phyloP scores from a whole-genome alignment of 2,329 filamentous ascomycete genomes.

The Cyphellophora attinorum region DNA sequence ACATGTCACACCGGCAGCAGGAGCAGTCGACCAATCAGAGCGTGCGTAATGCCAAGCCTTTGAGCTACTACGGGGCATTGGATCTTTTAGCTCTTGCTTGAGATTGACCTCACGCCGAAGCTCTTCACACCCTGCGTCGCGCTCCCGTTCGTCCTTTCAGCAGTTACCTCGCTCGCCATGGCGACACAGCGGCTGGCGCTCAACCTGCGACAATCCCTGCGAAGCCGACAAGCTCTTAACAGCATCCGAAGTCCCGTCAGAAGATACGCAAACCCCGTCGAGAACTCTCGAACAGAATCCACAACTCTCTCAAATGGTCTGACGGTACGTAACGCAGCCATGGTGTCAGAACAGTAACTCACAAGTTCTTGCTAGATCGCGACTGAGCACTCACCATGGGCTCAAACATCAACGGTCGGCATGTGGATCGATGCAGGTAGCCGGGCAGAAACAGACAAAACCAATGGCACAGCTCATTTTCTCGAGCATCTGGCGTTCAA shows the following conservation, averaged over 20 bases:
- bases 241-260: slow-evolving; percentile 67
- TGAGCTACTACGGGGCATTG: too few species aligned
- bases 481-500: slow-evolving; percentile 99
- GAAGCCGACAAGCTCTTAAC: slow-evolving; percentile 76
- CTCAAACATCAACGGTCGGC: slow-evolving; percentile 94
- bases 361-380: slow-evolving; percentile 61
- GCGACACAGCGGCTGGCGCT: slow-evolving; percentile 95
- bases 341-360: slow-evolving; percentile 11
- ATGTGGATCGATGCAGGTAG: slow-evolving; percentile 99
- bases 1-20: too few species aligned
- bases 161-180: slow-evolving; percentile 43
- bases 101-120: not conserved
- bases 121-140: not conserved
- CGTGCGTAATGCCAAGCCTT: too few species aligned
- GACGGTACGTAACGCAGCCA: slow-evolving; percentile 54
- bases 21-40: too few species aligned
- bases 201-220: slow-evolving; percentile 83
- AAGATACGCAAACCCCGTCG: slow-evolving; percentile 80
- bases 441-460: slow-evolving; percentile 94
- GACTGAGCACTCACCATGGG: slow-evolving; percentile 95
- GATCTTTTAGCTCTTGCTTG: too few species aligned
- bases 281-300: slow-evolving; percentile 77
- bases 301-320: slow-evolving; percentile 96
- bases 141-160: not conserved
- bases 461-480: slow-evolving; percentile 98